These are phyloP conservation scores for Epichloe sibirici DNA, from an alignment of 2,329 filamentous ascomycete species.

Conservation along the genomic window DNA sequence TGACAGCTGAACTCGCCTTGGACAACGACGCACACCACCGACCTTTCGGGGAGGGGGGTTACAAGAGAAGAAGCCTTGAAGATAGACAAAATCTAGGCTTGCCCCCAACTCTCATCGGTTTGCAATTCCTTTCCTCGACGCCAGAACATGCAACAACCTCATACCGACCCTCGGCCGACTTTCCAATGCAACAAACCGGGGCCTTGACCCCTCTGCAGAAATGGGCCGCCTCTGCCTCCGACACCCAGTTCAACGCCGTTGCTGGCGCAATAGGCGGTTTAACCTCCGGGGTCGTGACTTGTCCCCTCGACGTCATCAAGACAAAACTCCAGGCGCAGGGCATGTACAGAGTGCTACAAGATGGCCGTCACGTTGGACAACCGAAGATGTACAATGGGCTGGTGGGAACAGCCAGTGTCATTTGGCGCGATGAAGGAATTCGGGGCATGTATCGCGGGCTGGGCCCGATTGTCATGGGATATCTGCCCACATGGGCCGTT, in stretches of 20 bases:
- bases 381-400: constrained; percentile 70
- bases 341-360: constrained; percentile 50
- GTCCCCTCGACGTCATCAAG: constrained; percentile 97
- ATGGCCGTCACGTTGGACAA: constrained; percentile 35
- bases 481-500: constrained; percentile 94
- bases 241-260: constrained; percentile 65
- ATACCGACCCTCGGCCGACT: constrained; percentile 20
- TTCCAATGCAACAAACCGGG: constrained; percentile 20
- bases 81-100: background rate
- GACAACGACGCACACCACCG: background rate
- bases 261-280: constrained; percentile 83
- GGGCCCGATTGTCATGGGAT: constrained; percentile 88
- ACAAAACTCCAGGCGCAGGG: constrained; percentile 95
- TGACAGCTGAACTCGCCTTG: background rate
- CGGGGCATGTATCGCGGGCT: constrained; percentile 86
- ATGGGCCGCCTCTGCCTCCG: constrained; percentile 44
- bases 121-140: constrained; percentile 11
- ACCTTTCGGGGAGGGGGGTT: constrained; percentile 4
- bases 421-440: constrained; percentile 80
- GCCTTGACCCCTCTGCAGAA: constrained; percentile 35
- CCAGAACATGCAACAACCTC: constrained; percentile 25
- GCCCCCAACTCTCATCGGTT: background rate
- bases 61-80: background rate
- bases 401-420: constrained; percentile 71
- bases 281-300: constrained; percentile 87